Evolutionary conservation across 768 basidiomycete species (phyloP).

Genomic region (Termitomyces sp.): DNA sequence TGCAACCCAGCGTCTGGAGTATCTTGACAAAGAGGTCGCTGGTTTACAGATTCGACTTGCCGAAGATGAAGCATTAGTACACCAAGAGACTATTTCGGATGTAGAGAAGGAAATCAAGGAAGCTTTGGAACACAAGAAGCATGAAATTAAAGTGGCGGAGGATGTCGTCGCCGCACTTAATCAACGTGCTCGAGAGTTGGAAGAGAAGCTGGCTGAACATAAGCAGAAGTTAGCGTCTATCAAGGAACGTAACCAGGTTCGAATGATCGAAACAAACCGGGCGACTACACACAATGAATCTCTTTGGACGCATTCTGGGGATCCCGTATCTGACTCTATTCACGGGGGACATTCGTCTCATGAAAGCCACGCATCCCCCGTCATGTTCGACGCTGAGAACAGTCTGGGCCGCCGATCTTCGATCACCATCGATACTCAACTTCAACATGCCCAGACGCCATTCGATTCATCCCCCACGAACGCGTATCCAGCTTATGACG

Average conservation of each 20-base stretch:
- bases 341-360: constrained; percentile 13
- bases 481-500: constrained; percentile 37
- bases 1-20: constrained; percentile 50
- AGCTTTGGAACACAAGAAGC: constrained; percentile 50
- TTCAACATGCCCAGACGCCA: constrained; percentile 23
- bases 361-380: constrained; percentile 9
- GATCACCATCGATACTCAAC: constrained; percentile 13
- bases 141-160: constrained; percentile 61
- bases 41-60: constrained; percentile 47
- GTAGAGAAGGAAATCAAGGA: constrained; percentile 49
- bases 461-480: constrained; percentile 18
- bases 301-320: constrained; percentile 14
- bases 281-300: constrained; percentile 18
- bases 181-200: constrained; percentile 65
- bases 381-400: constrained; percentile 5
- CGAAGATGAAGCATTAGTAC: constrained; percentile 51
- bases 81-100: constrained; percentile 37
- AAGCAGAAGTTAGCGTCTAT: constrained; percentile 54
- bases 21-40: constrained; percentile 58
- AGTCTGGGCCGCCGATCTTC: constrained; percentile 12
- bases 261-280: constrained; percentile 32
- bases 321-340: constrained; percentile 1
- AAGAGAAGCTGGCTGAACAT: constrained; percentile 62
- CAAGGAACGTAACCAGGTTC: constrained; percentile 52
- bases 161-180: constrained; percentile 60